Base-by-base conservation (phyloP, 169 alveolate species). In the Plasmodium malariae region DNA sequence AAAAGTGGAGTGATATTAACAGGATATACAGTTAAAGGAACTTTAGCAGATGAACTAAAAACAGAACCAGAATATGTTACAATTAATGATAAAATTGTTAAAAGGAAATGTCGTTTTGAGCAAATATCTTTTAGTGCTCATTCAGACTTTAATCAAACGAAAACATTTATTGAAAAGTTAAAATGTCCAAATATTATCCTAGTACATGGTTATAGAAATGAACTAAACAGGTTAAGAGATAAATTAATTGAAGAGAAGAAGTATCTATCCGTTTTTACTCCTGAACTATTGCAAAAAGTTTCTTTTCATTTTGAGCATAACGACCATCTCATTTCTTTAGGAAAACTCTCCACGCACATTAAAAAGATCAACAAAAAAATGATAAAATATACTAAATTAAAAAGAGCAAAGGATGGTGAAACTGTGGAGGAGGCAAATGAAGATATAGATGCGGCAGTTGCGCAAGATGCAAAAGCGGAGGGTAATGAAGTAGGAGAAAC, bases 1-100 rank as follows among this genome's bases (percentile, higher is more conserved):
- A 93, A 96, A 49, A 98, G 98, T 91, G 99, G 99, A 43, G 97
- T 98, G 12, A 96, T 98, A 21, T 92, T 98, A 34, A 98, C 99
- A 7, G 99, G 99, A 1, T 98, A 98, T 93, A 95, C 99, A 34
- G 99, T 98, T 3, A 97, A 97, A 89, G 99, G 99, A 2, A 98
- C 99, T 0, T 95, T 98, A 17, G 99, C 99, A 14, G 98, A 98
- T 72, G 97, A 96, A 71, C 95, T 98, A 17, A 94, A 97, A 91
- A 97, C 95, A 11, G 97, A 97, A 63, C 99, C 99, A 2, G 97
- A 96, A 51, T 93, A 92, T 54, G 93, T 97, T 1, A 96, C 94
- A 57, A 67, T 97, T 14, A 96, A 96, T 63, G 96, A 94, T 72
- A 96, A 95, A 54, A 80, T 88, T n/a, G 91, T 89, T 1, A 96